phyloP scores from a whole-genome alignment of 2,329 filamentous ascomycete genomes.

The Verruconis gallopava region DNA sequence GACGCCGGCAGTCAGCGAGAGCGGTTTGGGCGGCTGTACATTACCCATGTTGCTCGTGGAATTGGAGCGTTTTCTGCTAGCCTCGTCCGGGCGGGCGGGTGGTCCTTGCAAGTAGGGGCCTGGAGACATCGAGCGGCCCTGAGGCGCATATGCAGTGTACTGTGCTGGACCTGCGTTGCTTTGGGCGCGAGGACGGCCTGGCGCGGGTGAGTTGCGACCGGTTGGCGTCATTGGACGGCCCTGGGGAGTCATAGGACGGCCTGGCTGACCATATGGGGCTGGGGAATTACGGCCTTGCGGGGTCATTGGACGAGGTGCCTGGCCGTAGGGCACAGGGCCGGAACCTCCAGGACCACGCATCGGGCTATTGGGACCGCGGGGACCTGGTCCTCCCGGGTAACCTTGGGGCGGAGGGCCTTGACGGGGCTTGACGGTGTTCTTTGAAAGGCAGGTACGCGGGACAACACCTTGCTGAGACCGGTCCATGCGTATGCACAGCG shows the following conservation, averaged over 20 bases:
- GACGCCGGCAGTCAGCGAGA: neutral
- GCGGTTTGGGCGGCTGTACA: neutral
- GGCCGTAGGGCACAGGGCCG: slow-evolving; percentile 11
- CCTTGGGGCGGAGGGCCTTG: slow-evolving; percentile 40
- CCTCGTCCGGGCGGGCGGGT: slow-evolving; percentile 17
- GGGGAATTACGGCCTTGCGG: slow-evolving; percentile 12
- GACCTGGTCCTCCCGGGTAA: slow-evolving; percentile 8
- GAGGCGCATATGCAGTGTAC: slow-evolving; percentile 17
- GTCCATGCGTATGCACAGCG: slow-evolving; percentile 82
- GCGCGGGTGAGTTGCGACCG: slow-evolving; percentile 15
- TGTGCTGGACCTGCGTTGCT: slow-evolving; percentile 11
- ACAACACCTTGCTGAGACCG: slow-evolving; percentile 86
- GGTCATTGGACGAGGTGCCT: slow-evolving; percentile 10
- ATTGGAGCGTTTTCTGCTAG: slow-evolving; percentile 24
- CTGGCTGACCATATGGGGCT: slow-evolving; percentile 17
- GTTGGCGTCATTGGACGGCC: slow-evolving; percentile 10
- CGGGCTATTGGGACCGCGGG: slow-evolving; percentile 1
- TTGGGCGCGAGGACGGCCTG: slow-evolving; percentile 13
- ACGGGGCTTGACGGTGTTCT: slow-evolving; percentile 79
- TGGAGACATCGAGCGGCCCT: slow-evolving; percentile 26
- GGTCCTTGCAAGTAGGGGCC: slow-evolving; percentile 19
- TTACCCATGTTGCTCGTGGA: slow-evolving; percentile 20
- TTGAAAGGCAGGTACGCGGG: slow-evolving; percentile 85
- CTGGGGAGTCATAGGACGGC: slow-evolving; percentile 17
- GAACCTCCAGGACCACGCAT: slow-evolving; percentile 20